Percentiles rank a stretch among this genome's conserved stretches.
Conservation (phyloP, 148 eudicot species). For the Chenopodium suecicum region DNA sequence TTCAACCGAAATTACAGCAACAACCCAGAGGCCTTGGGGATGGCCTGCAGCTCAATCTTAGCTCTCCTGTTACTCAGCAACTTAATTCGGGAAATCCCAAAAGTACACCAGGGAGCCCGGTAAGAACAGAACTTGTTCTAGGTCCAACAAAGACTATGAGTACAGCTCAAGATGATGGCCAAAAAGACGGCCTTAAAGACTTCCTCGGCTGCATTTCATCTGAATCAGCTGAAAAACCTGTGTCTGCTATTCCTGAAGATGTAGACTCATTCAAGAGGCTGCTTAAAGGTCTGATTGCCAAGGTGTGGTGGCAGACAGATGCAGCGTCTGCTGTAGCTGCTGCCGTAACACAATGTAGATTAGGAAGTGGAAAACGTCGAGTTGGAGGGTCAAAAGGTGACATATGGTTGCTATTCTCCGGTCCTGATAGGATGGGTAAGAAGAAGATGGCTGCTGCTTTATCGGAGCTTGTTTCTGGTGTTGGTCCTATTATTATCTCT, state of each 20-base stretch:
- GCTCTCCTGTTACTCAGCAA: slow-evolving; percentile 28
- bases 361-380: slow-evolving; percentile 53
- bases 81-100: slow-evolving; percentile 13
- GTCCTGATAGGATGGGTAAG: slow-evolving; percentile 83
- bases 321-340: slow-evolving; percentile 82
- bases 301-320: slow-evolving; percentile 91
- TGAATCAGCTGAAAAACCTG: slow-evolving; percentile 46
- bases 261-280: slow-evolving; percentile 74
- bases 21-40: slow-evolving; percentile 39
- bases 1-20: slow-evolving; percentile 49
- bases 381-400: slow-evolving; percentile 67
- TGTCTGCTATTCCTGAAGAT: slow-evolving; percentile 47
- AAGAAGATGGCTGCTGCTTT: slow-evolving; percentile 84
- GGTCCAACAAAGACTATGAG: slow-evolving; percentile 45
- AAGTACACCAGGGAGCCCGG: slow-evolving; percentile 67
- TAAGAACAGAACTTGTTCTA: slow-evolving; percentile 79
- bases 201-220: slow-evolving; percentile 63
- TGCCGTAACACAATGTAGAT: slow-evolving; percentile 57
- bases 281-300: slow-evolving; percentile 76
- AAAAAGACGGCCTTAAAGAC: slow-evolving; percentile 42
- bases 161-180: slow-evolving; percentile 22
- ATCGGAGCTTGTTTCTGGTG: slow-evolving; percentile 62
- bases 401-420: slow-evolving; percentile 77
- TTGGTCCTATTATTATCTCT: slow-evolving; percentile 46
- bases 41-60: slow-evolving; percentile 44